Evolutionary conservation across 2,329 filamentous ascomycete genomes (phyloP), one percentile per base, ranked within the genome.

Genomic region (Reticulascus tulasneorum): DNA sequence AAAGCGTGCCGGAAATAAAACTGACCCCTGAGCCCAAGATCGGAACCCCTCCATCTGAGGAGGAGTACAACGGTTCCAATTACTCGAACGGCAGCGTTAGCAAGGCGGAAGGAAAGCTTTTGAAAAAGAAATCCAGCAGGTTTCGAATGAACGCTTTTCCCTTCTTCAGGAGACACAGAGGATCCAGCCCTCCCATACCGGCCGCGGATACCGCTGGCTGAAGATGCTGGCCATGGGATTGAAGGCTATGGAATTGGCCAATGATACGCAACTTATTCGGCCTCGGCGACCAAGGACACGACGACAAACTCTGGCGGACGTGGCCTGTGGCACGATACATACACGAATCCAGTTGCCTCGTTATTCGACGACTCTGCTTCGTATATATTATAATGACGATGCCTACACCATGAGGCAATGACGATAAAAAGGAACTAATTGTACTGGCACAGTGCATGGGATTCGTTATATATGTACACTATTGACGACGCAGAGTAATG

Each of bases 121-220:
- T 82, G 13, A 76, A 71, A 54, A 83, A 82, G 59, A 79, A 76
- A 56, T 66, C 77, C 6, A 82, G 77, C 49, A 66, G 77, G 25
- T 82, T 82, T 49, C 66, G 75, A 44, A 78, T 82, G 67, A 82
- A 79, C 45, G 71, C 74, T 27, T 66, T 79, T 39, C 68, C 69
- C 6, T 71, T 77, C 45, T 76, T 78, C 49, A 64, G 72, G 47
- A 66, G 71, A 35, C 69, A 76, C 47, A 76, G 40, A 16, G 60
- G 56, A 25, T 52, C 62, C 9, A 59, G 59, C 40, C 59, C 59
- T 23, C 55, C 55, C 7, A 43, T 54, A 35, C 51, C 56, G 18
- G 51, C 52, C 6, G 45, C 55, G 7, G 53, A 58, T 34, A 46
- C 47, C 18, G 54, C 48, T 9, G 47, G 48, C 35, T 56, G 50